A percentile compares a stretch with the other conserved stretches of the same genome.
Conservation (phyloP, 1,139 yeast species). For the Yamadazyma diddensiae region DNA sequence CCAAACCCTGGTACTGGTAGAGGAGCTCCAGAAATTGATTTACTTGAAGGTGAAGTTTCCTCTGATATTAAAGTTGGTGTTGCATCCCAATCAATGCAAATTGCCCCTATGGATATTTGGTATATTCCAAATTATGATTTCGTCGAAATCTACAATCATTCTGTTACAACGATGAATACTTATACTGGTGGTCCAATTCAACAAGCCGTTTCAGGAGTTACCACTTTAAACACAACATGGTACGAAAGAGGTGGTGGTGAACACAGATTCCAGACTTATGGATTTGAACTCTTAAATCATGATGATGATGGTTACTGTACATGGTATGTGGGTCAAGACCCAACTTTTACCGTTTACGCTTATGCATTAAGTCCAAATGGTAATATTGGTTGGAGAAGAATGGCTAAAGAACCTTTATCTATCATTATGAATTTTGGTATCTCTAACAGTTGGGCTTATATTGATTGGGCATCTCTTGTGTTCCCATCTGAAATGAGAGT, state of each 20-base stretch:
- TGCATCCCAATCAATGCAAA: slow-evolving; percentile 78
- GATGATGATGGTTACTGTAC: slow-evolving; percentile 64
- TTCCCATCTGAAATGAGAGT: slow-evolving; percentile 70
- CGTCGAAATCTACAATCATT: slow-evolving; percentile 57
- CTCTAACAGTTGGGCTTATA: slow-evolving; percentile 79
- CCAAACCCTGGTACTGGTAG: slow-evolving; percentile 79
- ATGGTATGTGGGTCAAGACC: slow-evolving; percentile 76
- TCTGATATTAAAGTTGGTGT: slow-evolving; percentile 51
- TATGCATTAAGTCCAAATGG: slow-evolving; percentile 78
- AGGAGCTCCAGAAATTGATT: slow-evolving; percentile 90
- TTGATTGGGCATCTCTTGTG: slow-evolving; percentile 66
- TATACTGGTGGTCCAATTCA: slow-evolving; percentile 85
- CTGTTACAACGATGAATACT: slow-evolving; percentile 67
- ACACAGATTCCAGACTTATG: slow-evolving; percentile 63
- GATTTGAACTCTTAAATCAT: slow-evolving; percentile 74
- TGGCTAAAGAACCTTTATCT: slow-evolving; percentile 86
- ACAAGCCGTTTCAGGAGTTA: slow-evolving; percentile 76
- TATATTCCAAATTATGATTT: slow-evolving; percentile 77
- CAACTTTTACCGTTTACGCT: slow-evolving; percentile 61
- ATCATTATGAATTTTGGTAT: slow-evolving; percentile 74
- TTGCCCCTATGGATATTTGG: slow-evolving; percentile 88
- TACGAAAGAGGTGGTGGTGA: slow-evolving; percentile 56
- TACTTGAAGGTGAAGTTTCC: slow-evolving; percentile 69
- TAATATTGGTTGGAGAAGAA: slow-evolving; percentile 69
- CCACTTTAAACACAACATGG: slow-evolving; percentile 73